These are phyloP conservation scores for Physocladia obscura DNA, from an alignment of 192 early-diverging fungal species.

Conservation along the genomic window DNA sequence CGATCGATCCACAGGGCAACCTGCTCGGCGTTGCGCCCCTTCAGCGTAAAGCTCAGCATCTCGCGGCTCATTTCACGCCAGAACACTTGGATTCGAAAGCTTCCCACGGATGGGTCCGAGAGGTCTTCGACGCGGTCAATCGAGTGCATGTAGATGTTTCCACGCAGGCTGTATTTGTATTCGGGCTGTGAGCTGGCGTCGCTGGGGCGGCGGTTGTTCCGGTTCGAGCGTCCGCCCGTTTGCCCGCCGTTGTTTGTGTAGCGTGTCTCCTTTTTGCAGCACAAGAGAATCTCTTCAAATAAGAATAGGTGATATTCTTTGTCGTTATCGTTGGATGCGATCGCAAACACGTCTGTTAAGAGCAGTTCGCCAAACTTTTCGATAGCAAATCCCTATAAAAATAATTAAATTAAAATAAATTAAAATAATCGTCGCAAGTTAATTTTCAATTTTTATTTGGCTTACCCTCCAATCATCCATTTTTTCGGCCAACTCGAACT, in stretches of 20 bases:
- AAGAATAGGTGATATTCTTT: constrained; percentile 84
- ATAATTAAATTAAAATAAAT: background rate
- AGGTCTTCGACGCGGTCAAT: constrained; percentile 74
- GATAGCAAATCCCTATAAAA: constrained; percentile 62
- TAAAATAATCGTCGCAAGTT: background rate
- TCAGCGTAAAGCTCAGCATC: constrained; percentile 84
- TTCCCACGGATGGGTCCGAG: constrained; percentile 33
- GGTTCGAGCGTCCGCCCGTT: constrained; percentile 52
- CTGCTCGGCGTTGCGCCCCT: constrained; percentile 88
- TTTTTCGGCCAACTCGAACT: constrained; percentile 75
- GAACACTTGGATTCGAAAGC: constrained; percentile 66
- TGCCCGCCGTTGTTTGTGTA: constrained; percentile 45
- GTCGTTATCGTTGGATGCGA: constrained; percentile 76
- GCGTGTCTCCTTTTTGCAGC: constrained; percentile 67
- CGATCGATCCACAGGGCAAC: constrained; percentile 84
- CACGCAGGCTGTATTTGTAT: constrained; percentile 59
- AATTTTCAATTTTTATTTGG: too few species aligned
- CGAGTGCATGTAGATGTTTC: constrained; percentile 81
- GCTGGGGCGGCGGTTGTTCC: constrained; percentile 36
- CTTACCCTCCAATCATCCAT: constrained; percentile 88
- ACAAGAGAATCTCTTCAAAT: constrained; percentile 90
- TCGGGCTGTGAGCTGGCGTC: constrained; percentile 11
- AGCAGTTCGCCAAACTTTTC: constrained; percentile 77
- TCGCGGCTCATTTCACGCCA: constrained; percentile 70
- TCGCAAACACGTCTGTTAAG: constrained; percentile 83